These are phyloP conservation scores for Arthrobotrys pseudoclavata DNA, from an alignment of 2,329 filamentous ascomycete genomes.

Conservation along the genomic window DNA sequence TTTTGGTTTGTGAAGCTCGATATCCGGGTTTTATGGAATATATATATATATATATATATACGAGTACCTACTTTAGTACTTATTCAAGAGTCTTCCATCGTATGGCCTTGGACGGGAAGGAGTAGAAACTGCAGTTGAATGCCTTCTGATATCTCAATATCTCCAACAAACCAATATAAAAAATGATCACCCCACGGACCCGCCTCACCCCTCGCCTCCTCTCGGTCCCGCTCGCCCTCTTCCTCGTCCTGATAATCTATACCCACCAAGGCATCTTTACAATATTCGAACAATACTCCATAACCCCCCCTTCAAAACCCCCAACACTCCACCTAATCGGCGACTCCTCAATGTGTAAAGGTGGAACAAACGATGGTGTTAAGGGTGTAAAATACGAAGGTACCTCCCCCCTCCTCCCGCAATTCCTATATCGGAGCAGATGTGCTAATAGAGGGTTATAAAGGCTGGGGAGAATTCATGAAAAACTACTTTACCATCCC, in stretches of 20 bases:
- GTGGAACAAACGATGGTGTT: conserved; percentile 36
- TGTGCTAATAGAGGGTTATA: no score
- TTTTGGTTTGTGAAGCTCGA: no score
- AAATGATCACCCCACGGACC: background rate
- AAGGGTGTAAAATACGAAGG: conserved; percentile 47
- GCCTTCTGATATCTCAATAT: no score
- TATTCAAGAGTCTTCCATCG: no score
- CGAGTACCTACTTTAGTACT: no score
- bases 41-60: no score
- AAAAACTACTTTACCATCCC: conserved; percentile 24
- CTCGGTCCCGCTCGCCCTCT: background rate
- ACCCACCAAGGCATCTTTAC: conserved; percentile 7
- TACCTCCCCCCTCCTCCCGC: background rate
- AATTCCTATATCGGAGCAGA: background rate
- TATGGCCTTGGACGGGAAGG: no score
- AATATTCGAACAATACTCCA: background rate
- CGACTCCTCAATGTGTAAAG: conserved; percentile 47
- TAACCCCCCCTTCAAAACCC: background rate
- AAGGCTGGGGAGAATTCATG: conserved; percentile 42
- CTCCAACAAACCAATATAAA: background rate
- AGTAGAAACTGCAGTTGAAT: no score
- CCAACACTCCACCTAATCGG: conserved; percentile 38
- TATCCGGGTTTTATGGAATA: no score
- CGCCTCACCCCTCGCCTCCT: background rate
- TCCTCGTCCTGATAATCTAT: conserved; percentile 2